These are phyloP conservation scores for Triticum timopheevii DNA, from an alignment of 176 grass and related monocot genomes.

Conservation along the genomic window DNA sequence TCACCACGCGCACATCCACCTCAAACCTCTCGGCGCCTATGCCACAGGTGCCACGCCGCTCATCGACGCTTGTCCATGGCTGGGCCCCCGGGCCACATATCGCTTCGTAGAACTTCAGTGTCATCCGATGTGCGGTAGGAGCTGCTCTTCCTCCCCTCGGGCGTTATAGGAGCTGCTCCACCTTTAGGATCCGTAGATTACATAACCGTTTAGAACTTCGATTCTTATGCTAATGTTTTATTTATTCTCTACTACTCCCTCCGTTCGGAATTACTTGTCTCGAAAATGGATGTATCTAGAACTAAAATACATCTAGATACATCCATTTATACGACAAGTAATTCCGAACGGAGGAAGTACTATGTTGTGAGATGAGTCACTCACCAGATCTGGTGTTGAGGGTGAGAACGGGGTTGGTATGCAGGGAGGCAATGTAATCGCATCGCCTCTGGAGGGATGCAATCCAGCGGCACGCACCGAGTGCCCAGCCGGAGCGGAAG, in stretches of 20 bases:
- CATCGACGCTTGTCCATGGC: background rate
- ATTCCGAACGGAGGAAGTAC: too few species aligned
- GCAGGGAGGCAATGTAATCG: conserved; percentile 4
- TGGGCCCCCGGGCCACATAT: background rate
- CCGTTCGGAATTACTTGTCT: too few species aligned
- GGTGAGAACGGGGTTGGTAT: background rate
- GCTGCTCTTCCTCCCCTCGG: background rate
- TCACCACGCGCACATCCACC: conserved; percentile 20
- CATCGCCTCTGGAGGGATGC: conserved; percentile 24
- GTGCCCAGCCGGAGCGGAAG: conserved; percentile 35
- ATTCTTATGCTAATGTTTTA: background rate
- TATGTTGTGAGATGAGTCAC: background rate
- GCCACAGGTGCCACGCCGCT: background rate
- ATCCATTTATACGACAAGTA: too few species aligned
- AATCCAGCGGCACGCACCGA: conserved; percentile 18
- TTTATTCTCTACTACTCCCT: too few species aligned
- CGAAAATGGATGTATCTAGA: too few species aligned
- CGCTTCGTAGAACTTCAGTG: conserved; percentile 25
- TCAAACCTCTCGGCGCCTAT: background rate
- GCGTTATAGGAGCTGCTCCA: conserved; percentile 2
- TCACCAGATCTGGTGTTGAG: background rate
- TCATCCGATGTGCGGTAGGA: conserved; percentile 49
- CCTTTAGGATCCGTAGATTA: background rate
- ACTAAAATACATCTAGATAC: too few species aligned
- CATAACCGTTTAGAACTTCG: background rate